Evolutionary conservation across 2,329 filamentous ascomycete species (phyloP), one percentile per base, ranked within the genome.

Genomic region (Phoma sp.): DNA sequence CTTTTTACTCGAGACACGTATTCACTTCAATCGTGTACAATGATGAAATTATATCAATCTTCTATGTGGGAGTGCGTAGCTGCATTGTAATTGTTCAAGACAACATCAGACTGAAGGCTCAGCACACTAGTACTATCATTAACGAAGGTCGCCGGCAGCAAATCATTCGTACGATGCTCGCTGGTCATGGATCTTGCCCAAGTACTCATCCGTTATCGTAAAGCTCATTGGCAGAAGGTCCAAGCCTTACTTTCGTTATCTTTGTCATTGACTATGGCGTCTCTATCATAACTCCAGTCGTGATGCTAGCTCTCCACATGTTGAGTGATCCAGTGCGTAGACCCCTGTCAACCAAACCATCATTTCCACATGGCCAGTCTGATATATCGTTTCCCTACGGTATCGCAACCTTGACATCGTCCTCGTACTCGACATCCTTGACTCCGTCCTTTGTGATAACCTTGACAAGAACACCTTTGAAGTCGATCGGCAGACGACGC

Each of bases 381-480:
- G 7, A n/a, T 20, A 14, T 34, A 12, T 10, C 25, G 7, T 15
- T 30, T 20, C 12, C 64, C 80, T 72, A 89, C 67, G 86, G 83
- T 65, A 81, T 77, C 76, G 84, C 85, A 30, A 89, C 86, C 54
- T 88, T 79, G 76, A 87, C 87, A 78, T 90, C 88, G 73, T 96
- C 91, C 74, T 93, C 89, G 75, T 92, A 96, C 61, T 91, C 86
- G 68, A 96, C 84, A 68, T 95, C 91, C 66, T 85, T 81, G 59
- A 99, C 89, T 10, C 96, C 95, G 67, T 98, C 92, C 80, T 96
- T 96, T 59, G 92, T 96, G 69, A 99, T 87, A 29, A 92, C 90
- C 84, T 98, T 98, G 69, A 99, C 93, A 47, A 87, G 68, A 68
- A 96, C 91, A 32, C 95, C 95, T 84, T 99, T 99, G 85, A 98